Conservation (phyloP, 768 basidiomycete genomes). For the Lepiota brunneoincarnata region DNA sequence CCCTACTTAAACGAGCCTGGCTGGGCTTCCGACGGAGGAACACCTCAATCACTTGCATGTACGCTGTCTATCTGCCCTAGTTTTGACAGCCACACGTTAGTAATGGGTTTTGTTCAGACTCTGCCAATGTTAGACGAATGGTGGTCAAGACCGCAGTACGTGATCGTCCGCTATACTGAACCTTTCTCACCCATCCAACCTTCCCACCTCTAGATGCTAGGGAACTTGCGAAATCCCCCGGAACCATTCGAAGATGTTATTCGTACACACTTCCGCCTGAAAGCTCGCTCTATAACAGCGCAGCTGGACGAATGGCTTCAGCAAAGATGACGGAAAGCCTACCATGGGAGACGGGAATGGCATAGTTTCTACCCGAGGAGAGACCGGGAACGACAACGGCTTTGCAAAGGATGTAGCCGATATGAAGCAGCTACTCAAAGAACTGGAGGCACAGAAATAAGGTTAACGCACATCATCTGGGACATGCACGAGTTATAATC, state of each 20-base stretch:
- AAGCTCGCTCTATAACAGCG: slow-evolving; percentile 61
- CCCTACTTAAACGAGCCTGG: slow-evolving; percentile 94
- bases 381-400: slow-evolving; percentile 51
- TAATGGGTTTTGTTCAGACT: slow-evolving; percentile 47
- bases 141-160: slow-evolving; percentile 82
- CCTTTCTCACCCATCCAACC: neutral
- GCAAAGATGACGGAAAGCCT: slow-evolving; percentile 67
- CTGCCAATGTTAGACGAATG: slow-evolving; percentile 92
- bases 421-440: slow-evolving; percentile 56
- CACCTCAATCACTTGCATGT: slow-evolving; percentile 77
- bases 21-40: slow-evolving; percentile 73
- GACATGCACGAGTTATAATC: slow-evolving; percentile 9
- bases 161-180: neutral
- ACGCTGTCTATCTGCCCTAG: slow-evolving; percentile 22
- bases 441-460: slow-evolving; percentile 30
- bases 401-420: slow-evolving; percentile 72
- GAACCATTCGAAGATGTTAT: slow-evolving; percentile 87
- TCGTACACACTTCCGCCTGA: slow-evolving; percentile 87
- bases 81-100: neutral
- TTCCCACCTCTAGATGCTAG: slow-evolving; percentile 62
- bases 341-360: slow-evolving; percentile 54
- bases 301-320: slow-evolving; percentile 83
- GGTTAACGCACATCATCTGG: neutral
- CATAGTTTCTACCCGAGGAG: slow-evolving; percentile 27
- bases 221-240: slow-evolving; percentile 76